Percentiles rank a stretch among this genome's conserved stretches.
Conservation (phyloP, 305 asterid genomes). For the Solanum chacoense region DNA sequence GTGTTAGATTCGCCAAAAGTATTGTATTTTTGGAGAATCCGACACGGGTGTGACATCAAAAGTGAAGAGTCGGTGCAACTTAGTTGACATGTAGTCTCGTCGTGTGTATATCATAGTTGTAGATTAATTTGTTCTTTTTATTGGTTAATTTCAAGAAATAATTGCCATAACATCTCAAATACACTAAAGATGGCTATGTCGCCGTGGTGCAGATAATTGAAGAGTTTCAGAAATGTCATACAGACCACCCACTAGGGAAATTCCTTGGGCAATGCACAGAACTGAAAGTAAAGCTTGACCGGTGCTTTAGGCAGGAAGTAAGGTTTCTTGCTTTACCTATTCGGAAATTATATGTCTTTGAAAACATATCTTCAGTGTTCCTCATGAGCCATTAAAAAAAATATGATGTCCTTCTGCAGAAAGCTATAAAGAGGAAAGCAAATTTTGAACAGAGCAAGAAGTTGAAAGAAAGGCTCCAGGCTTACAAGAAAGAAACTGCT, state of each 20-base stretch:
- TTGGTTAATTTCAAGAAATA: not conserved
- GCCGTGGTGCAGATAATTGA: constrained; percentile 50
- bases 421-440: constrained; percentile 70
- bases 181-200: not conserved
- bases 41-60: not conserved
- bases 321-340: constrained; percentile 7
- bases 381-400: not conserved
- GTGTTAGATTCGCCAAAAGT: not conserved
- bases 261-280: constrained; percentile 81
- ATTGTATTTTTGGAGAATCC: not conserved
- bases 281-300: constrained; percentile 68
- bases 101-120: not conserved
- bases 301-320: constrained; percentile 81
- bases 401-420: constrained; percentile 27
- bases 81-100: not conserved
- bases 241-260: constrained; percentile 74
- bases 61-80: not conserved
- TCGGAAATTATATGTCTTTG: not conserved
- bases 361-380: not conserved
- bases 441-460: constrained; percentile 80
- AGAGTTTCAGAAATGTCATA: constrained; percentile 75
- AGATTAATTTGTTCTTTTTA: not conserved
- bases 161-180: not conserved
- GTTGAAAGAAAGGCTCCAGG: constrained; percentile 54
- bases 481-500: constrained; percentile 39